phyloP scores from a whole-genome alignment of 371 early-diverging fungal species.

The Lichtheimia ramosa region DNA sequence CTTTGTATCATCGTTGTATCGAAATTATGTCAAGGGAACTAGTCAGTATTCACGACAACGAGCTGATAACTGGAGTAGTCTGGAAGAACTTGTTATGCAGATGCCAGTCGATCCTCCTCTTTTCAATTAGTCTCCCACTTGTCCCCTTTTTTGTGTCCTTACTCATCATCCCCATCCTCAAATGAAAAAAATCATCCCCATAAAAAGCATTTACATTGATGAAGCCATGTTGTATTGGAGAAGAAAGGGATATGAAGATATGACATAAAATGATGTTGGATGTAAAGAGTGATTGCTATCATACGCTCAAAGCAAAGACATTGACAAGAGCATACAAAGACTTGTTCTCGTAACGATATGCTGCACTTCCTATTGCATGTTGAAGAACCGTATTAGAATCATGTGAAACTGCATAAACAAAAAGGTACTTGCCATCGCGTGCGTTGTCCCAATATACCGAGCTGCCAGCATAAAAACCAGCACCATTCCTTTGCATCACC shows the following conservation, averaged over 20 bases:
- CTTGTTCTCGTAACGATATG: conserved; percentile 66
- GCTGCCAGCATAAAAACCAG: conserved; percentile 74
- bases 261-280: too few species aligned
- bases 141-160: too few species aligned
- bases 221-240: too few species aligned
- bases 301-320: conserved; percentile 60
- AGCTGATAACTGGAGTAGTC: conserved; percentile 60
- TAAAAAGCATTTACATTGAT: too few species aligned
- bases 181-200: too few species aligned
- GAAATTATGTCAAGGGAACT: conserved; percentile 60
- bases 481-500: conserved; percentile 77
- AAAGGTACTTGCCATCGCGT: conserved; percentile 18
- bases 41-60: conserved; percentile 54
- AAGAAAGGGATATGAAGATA: too few species aligned
- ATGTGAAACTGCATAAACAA: neutral
- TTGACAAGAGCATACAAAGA: conserved; percentile 70
- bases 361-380: conserved; percentile 50
- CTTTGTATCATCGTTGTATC: conserved; percentile 63
- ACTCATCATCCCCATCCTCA: too few species aligned
- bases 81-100: conserved; percentile 45
- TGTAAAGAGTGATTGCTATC: neutral
- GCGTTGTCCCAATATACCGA: conserved; percentile 74
- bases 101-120: conserved; percentile 49
- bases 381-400: neutral
- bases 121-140: conserved; percentile 25